phyloP scores from a whole-genome alignment of 331 rosid species.

The Acacia pycnantha region DNA sequence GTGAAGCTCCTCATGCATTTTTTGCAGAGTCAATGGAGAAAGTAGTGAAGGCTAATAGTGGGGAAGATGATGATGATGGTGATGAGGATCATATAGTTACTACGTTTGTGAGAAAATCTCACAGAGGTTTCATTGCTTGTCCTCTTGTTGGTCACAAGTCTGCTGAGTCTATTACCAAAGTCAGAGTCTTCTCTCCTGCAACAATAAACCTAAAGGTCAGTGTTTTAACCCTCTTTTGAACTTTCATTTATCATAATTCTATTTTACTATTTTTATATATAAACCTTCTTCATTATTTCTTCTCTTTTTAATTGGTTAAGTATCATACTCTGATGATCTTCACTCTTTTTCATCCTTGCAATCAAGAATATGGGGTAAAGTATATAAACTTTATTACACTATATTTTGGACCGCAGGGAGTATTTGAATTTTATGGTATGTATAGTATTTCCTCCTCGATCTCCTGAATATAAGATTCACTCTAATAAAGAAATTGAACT shows the following conservation, averaged over 20 bases:
- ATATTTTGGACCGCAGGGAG: too few species aligned
- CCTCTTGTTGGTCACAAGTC: conserved; percentile 4
- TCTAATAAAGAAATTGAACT: too few species aligned
- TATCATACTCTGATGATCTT: too few species aligned
- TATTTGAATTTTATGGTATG: too few species aligned
- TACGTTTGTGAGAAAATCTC: not conserved
- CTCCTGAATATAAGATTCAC: too few species aligned
- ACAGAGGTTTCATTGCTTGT: not conserved
- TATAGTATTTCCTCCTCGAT: too few species aligned
- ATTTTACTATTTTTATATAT: not conserved
- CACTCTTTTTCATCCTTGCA: too few species aligned
- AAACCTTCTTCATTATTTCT: not conserved
- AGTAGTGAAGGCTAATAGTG: too few species aligned
- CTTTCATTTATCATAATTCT: not conserved
- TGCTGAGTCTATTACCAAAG: conserved; percentile 2
- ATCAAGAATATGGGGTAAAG: too few species aligned
- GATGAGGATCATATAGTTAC: not conserved
- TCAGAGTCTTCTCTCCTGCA: conserved; percentile 7
- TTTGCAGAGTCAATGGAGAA: not conserved
- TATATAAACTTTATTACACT: too few species aligned
- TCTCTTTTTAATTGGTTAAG: too few species aligned
- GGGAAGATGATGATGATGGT: not conserved
- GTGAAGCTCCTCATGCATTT: conserved; percentile 21
- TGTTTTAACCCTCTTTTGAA: too few species aligned
- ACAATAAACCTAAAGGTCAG: not conserved